Conservation (phyloP, 2,329 filamentous ascomycete species). For the Microsporum ferrugineum region DNA sequence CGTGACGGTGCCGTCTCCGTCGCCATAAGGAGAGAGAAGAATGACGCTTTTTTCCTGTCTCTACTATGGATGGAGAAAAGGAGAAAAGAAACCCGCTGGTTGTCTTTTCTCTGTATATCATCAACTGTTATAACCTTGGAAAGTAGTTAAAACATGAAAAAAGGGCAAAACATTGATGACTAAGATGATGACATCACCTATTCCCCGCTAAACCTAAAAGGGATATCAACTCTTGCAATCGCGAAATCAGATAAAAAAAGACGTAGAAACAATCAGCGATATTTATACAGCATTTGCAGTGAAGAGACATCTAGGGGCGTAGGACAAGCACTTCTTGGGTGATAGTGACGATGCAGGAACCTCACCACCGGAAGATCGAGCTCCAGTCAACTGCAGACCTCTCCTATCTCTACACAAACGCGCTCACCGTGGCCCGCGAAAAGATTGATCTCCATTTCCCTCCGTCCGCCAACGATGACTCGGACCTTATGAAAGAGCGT, state of each 20-base stretch:
- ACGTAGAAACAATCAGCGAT: neutral
- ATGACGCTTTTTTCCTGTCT: neutral
- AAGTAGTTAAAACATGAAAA: neutral
- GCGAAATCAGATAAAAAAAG: neutral
- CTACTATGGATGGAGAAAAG: neutral
- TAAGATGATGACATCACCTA: neutral
- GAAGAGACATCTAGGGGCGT: neutral
- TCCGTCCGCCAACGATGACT: constrained; percentile 31
- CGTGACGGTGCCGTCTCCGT: neutral
- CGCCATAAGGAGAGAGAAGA: neutral
- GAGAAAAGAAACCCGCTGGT: neutral
- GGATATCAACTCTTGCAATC: neutral
- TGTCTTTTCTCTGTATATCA: neutral
- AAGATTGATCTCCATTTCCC: constrained; percentile 41
- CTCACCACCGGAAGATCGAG: constrained; percentile 40
- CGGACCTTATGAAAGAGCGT: constrained; percentile 35
- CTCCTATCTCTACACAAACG: constrained; percentile 38
- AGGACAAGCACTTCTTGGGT: neutral
- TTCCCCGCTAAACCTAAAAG: neutral
- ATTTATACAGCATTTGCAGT: neutral
- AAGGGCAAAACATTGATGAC: neutral
- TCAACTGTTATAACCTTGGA: neutral
- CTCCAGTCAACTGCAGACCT: constrained; percentile 41
- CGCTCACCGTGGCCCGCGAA: constrained; percentile 33
- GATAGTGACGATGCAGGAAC: constrained; percentile 17